Conservation (phyloP, 129 eudicot species). For the Scalesia atractyloides region DNA sequence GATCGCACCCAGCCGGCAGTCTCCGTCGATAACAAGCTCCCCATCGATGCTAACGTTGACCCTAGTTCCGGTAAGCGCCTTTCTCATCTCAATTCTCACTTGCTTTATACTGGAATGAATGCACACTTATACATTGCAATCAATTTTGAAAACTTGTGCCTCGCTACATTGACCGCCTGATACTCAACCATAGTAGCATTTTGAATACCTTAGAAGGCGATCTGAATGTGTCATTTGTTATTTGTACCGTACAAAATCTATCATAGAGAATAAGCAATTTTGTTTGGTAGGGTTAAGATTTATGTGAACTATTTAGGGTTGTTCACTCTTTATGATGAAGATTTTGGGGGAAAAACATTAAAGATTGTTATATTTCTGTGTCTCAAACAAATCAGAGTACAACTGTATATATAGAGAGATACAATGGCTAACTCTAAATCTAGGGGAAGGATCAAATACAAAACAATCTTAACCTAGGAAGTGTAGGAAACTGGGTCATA, state of each 20-base stretch:
- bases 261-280: conserved; percentile 15
- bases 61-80: conserved; percentile 37
- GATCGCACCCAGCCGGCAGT: conserved; percentile 44
- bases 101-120: not conserved
- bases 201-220: not conserved
- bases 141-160: not conserved
- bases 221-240: not conserved
- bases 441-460: no score
- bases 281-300: conserved; percentile 21
- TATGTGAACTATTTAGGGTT: conserved; percentile 26
- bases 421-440: no score
- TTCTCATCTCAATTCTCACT: conserved; percentile 23
- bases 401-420: no score
- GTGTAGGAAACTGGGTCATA: no score
- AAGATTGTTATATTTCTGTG: no score
- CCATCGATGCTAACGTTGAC: conserved; percentile 23
- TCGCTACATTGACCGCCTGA: not conserved
- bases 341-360: not conserved
- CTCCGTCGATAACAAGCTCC: conserved; percentile 32
- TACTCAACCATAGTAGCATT: not conserved
- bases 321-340: conserved; percentile 3
- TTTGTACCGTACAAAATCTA: not conserved
- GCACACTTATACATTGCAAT: not conserved
- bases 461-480: no score
- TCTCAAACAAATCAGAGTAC: no score